Conservation (phyloP, 2,329 filamentous ascomycete genomes). For the Colletotrichum lupini region DNA sequence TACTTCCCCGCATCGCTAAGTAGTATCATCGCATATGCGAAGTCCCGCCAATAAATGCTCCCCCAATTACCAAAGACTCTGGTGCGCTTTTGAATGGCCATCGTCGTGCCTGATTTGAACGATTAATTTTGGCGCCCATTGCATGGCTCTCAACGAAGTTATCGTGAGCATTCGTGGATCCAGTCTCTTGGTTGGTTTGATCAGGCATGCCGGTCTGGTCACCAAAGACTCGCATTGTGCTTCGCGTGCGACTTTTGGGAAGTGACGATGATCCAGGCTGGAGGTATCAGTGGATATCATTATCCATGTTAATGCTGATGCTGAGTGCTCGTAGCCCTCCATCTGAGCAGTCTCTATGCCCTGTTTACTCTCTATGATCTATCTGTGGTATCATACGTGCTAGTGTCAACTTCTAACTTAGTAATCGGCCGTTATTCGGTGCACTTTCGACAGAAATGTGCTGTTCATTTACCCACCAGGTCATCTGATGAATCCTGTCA, state of each 20-base stretch:
- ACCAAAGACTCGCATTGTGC: neutral
- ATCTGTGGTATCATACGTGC: neutral
- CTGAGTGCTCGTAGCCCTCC: neutral
- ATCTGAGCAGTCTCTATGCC: neutral
- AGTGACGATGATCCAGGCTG: neutral
- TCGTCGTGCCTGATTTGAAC: neutral
- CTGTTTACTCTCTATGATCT: neutral
- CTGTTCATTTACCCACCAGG: neutral
- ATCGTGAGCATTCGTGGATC: no score
- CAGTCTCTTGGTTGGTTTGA: neutral
- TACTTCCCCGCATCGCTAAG: neutral
- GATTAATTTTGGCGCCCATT: no score
- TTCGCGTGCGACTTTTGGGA: neutral
- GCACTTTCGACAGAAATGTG: neutral
- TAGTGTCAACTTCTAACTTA: neutral
- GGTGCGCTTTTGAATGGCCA: neutral
- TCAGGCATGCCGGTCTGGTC: neutral
- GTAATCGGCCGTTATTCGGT: neutral
- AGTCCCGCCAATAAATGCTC: neutral
- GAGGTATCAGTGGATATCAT: neutral
- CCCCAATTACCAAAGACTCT: neutral
- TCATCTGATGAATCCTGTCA: neutral
- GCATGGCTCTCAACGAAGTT: no score
- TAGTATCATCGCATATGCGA: neutral
- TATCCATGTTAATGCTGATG: neutral